Conservation (phyloP, 176 grass and related monocot genomes). For the Puya raimondii region DNA sequence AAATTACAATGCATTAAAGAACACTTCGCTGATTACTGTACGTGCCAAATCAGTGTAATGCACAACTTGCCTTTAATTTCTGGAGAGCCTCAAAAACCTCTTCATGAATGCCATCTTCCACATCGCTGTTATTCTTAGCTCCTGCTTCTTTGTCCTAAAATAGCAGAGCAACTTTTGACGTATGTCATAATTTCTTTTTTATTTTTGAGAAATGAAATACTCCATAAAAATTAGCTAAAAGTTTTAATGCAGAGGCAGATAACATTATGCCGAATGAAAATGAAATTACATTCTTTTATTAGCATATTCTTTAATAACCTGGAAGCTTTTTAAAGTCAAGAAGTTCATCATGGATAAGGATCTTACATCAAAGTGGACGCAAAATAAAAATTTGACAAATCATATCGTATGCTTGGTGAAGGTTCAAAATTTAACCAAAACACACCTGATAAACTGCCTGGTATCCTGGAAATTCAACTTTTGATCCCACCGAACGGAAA, state of each 20-base stretch:
- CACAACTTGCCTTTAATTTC: constrained; percentile 49
- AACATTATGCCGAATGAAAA: too few relatives aligned
- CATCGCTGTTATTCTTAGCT: constrained; percentile 12
- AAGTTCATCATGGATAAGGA: too few relatives aligned
- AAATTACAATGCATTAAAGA: neutral
- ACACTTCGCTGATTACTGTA: neutral
- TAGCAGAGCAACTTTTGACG: constrained; percentile 11
- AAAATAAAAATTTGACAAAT: too few relatives aligned
- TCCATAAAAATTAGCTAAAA: neutral
- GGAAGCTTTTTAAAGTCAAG: too few relatives aligned
- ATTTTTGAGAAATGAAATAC: neutral
- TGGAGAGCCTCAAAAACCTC: constrained; percentile 32
- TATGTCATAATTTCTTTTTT: too few relatives aligned
- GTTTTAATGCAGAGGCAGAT: neutral
- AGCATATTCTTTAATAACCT: too few relatives aligned
- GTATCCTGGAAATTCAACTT: constrained; percentile 70
- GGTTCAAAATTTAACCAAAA: constrained; percentile 16
- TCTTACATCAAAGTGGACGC: too few relatives aligned
- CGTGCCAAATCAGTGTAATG: neutral
- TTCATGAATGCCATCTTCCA: constrained; percentile 30
- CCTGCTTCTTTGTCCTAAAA: constrained; percentile 40
- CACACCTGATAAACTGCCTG: constrained; percentile 65
- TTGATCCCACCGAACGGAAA: constrained; percentile 65
- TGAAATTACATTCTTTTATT: too few relatives aligned
- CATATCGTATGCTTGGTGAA: neutral